These are phyloP conservation scores for Aspergillus amoenus DNA, from an alignment of 2,329 filamentous ascomycete genomes.

Conservation along the genomic window DNA sequence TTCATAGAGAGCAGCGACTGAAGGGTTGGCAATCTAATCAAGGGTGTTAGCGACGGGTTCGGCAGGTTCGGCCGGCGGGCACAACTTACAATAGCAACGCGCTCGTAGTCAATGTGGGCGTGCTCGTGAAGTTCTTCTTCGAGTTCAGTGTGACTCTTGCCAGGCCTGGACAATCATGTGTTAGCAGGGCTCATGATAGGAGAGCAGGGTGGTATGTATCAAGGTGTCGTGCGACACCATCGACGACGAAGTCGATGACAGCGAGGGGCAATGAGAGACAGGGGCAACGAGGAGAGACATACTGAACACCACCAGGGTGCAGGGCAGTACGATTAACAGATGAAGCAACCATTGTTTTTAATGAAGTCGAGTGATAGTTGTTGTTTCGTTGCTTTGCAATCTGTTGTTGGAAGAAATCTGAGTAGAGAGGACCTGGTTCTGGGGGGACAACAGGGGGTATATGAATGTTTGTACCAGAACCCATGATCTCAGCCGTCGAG, in stretches of 20 bases:
- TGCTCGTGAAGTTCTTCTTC: slow-evolving; percentile 97
- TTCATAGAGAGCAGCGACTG: slow-evolving; percentile 94
- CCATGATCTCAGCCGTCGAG: slow-evolving; percentile 25
- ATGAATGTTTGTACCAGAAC: slow-evolving; percentile 41
- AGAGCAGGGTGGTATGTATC: slow-evolving; percentile 14
- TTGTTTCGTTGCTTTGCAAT: slow-evolving; percentile 57
- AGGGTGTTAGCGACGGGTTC: slow-evolving; percentile 8
- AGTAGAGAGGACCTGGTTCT: slow-evolving; percentile 49
- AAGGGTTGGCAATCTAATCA: slow-evolving; percentile 78
- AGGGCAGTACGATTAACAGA: slow-evolving; percentile 87
- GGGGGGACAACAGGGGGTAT: slow-evolving; percentile 43
- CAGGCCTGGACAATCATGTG: slow-evolving; percentile 58
- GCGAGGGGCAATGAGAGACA: not conserved
- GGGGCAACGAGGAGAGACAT: slow-evolving; percentile 46
- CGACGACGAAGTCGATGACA: not conserved
- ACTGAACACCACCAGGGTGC: slow-evolving; percentile 88
- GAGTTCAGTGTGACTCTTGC: slow-evolving; percentile 88
- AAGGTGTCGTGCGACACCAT: not conserved
- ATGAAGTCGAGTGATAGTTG: slow-evolving; percentile 60
- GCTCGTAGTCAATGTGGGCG: slow-evolving; percentile 98
- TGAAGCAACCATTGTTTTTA: slow-evolving; percentile 52
- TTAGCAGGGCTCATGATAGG: slow-evolving; percentile 11
- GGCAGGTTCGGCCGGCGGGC: too few relatives aligned
- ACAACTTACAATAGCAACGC: slow-evolving; percentile 84
- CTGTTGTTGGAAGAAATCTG: slow-evolving; percentile 59